Evolutionary conservation across 257 asterid genomes (phyloP).

Genomic region (Fraxinus pennsylvanica): DNA sequence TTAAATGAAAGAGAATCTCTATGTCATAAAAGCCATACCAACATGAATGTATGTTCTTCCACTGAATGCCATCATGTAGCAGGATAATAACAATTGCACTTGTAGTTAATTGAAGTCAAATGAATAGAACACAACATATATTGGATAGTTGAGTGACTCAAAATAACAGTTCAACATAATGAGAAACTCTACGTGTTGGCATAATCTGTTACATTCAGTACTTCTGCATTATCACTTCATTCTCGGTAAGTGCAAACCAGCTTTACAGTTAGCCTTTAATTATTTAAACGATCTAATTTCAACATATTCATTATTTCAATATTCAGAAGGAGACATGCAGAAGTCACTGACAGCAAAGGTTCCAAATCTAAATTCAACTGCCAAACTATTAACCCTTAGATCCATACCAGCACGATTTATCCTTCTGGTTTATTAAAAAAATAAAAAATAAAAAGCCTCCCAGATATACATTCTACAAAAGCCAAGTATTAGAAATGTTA

Average conservation of each 20-base stretch:
- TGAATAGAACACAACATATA: no score
- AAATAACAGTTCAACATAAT: background rate
- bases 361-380: background rate
- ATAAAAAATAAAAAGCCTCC: background rate
- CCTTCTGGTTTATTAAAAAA: background rate
- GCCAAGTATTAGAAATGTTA: background rate
- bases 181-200: background rate
- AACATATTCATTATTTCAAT: background rate
- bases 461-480: background rate
- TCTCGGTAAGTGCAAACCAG: background rate
- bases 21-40: background rate
- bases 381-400: background rate
- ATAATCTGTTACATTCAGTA: background rate
- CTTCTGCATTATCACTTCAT: background rate
- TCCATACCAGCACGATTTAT: background rate
- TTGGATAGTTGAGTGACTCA: background rate
- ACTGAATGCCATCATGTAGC: background rate
- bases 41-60: background rate
- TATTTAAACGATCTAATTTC: background rate
- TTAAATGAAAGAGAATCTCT: background rate
- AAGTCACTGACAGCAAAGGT: background rate
- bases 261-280: background rate
- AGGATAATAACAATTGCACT: background rate
- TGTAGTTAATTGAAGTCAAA: background rate
- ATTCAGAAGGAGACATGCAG: background rate